Evolutionary conservation across 345 rosid species (phyloP).

Genomic region (Bruguiera gymnorhiza): DNA sequence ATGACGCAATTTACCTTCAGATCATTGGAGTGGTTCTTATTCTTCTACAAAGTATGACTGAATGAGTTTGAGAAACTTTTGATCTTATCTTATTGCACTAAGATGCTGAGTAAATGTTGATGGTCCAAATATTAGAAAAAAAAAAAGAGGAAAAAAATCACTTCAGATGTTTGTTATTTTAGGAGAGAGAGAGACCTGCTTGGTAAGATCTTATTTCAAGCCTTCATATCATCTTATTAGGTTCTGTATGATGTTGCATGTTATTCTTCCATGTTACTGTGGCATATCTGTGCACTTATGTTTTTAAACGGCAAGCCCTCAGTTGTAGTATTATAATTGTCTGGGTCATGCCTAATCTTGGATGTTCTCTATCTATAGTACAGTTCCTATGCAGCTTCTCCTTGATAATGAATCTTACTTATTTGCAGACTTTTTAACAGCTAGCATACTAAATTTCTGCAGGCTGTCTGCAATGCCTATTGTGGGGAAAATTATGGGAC

Average conservation of each 20-base stretch:
- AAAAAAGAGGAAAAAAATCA: too few relatives aligned
- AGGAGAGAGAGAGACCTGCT: too few relatives aligned
- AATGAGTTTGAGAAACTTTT: too few relatives aligned
- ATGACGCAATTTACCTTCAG: neutral
- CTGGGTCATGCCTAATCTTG: neutral
- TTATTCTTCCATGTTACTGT: neutral
- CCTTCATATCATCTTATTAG: neutral
- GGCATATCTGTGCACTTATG: neutral
- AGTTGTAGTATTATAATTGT: neutral
- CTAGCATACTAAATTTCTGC: conserved; percentile 15
- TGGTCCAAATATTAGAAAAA: too few relatives aligned
- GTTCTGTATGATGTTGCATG: neutral
- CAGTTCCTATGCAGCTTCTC: neutral
- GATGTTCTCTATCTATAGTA: neutral
- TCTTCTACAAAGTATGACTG: too few relatives aligned
- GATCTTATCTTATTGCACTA: too few relatives aligned
- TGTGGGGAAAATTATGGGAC: conserved; percentile 78
- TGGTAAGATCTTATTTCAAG: neutral
- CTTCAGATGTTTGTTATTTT: neutral
- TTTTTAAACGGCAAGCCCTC: neutral
- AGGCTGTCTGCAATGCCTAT: conserved; percentile 77
- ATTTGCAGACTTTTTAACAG: neutral
- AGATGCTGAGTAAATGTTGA: too few relatives aligned
- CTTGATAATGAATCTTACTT: neutral
- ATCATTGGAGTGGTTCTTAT: neutral